Evolutionary conservation across 768 basidiomycete species (phyloP), one percentile per base, ranked within the genome.

Genomic region (Polyporus arcularius): DNA sequence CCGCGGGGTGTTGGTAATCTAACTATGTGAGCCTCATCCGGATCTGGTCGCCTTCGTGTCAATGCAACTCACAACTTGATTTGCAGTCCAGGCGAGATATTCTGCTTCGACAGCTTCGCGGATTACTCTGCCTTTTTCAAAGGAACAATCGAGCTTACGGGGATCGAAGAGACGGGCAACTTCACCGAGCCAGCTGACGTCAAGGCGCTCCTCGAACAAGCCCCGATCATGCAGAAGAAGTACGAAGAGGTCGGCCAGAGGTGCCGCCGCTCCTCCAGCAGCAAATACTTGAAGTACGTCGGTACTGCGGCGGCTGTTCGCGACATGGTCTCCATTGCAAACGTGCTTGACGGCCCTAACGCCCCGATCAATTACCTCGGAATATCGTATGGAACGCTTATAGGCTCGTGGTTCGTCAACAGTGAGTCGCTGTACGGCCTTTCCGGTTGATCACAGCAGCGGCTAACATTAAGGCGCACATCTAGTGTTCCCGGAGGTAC

Each of bases 401-500:
- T 62, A 4, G 61, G 56, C 18, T 14, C 21, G 7, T 53, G 32
- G 38, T 31, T 61, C 4, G 26, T 52, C 14, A 49, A 45, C 4
- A 56, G 60, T 61, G n/a, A 18, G 60, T 57, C 14, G 3, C 40
- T n/a, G 0, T 3, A 18, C 7, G 21, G 21, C 1, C 16, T 7
- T 11, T 5, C 4, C 3, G 21, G 9, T 45, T 10, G 14, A 35
- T 26, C 21, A 26, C 21, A 26, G 21, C 21, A 26, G 31, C 12
- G 47, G 7, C 6, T 31, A 31, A 26, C 21, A 26, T 26, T 26
- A 26, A 26, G 21, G 21, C 21, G 21, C 21, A 26, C 21, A 26
- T 26, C 16, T 26, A 61, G 60, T 61, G 54, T 61, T 55, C 41
- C 60, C 60, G 16, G 55, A 58, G 32, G 57, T 52, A 30, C 2